Evolutionary conservation across 305 asterid genomes (phyloP).

Genomic region (Fraxinus dipetala): DNA sequence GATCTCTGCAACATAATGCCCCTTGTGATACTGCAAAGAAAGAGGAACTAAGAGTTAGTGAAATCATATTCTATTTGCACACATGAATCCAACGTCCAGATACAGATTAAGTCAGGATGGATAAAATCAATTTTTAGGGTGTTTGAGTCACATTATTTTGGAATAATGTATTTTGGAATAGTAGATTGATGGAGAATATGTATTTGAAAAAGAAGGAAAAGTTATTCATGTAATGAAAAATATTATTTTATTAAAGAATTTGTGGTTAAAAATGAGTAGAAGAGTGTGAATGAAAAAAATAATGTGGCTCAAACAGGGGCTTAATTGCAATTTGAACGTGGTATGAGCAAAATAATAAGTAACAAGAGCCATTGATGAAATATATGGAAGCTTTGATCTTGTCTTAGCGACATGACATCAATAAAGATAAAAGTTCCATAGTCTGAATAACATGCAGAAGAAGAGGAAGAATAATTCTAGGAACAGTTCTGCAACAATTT

Average conservation of each 20-base stretch:
- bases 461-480: background rate
- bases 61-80: background rate
- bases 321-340: background rate
- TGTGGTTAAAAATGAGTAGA: too few species aligned
- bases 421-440: background rate
- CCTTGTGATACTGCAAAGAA: slow-evolving; percentile 31
- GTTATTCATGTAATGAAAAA: too few species aligned
- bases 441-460: background rate
- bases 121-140: background rate
- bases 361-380: background rate
- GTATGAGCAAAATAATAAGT: background rate
- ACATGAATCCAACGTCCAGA: background rate
- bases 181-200: too few species aligned
- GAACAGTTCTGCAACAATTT: background rate
- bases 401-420: background rate
- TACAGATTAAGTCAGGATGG: background rate
- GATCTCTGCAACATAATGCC: slow-evolving; percentile 30
- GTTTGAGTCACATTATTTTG: too few species aligned
- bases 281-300: too few species aligned
- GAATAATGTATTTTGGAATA: too few species aligned
- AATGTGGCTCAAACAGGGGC: too few species aligned
- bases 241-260: too few species aligned
- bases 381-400: background rate
- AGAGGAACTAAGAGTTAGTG: background rate
- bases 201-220: too few species aligned